Conservation (phyloP, 2,329 filamentous ascomycete genomes). For the Neurospora sp. region DNA sequence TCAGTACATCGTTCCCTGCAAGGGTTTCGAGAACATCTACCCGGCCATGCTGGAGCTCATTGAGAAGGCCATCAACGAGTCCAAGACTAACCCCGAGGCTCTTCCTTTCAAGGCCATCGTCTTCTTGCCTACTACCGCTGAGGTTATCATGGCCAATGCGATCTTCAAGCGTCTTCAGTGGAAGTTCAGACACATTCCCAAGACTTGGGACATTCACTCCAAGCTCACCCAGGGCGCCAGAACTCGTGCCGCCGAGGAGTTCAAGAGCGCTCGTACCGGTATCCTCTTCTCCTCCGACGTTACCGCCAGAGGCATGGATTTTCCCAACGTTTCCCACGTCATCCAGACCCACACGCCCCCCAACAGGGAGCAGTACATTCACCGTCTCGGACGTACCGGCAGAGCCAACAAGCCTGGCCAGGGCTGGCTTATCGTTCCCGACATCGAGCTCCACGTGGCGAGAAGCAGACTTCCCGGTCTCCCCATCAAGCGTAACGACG, state of each 20-base stretch:
- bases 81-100: conserved; percentile 23
- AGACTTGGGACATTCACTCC: conserved; percentile 61
- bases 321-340: conserved; percentile 70
- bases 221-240: conserved; percentile 62
- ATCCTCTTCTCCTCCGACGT: conserved; percentile 73
- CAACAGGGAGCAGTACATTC: conserved; percentile 63
- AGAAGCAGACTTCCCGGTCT: conserved; percentile 45
- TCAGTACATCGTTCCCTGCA: conserved; percentile 61
- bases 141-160: conserved; percentile 55
- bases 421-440: conserved; percentile 56
- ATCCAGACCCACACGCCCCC: conserved; percentile 60
- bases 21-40: conserved; percentile 64
- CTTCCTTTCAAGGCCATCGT: conserved; percentile 90
- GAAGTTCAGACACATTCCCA: conserved; percentile 30
- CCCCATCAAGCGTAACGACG: conserved; percentile 47
- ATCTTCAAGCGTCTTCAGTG: conserved; percentile 43
- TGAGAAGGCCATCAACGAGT: conserved; percentile 43
- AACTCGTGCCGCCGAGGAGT: conserved; percentile 60
- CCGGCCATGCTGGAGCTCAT: conserved; percentile 71
- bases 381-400: conserved; percentile 67
- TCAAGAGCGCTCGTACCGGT: conserved; percentile 54
- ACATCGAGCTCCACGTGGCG: conserved; percentile 40
- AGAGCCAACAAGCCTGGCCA: conserved; percentile 65
- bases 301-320: conserved; percentile 75
- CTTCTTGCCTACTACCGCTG: conserved; percentile 73